A percentile compares a stretch with the other conserved stretches of the same genome.
Evolutionary conservation across 2,329 filamentous ascomycete genomes (phyloP).

Genomic region (Clarireedia hainanense): DNA sequence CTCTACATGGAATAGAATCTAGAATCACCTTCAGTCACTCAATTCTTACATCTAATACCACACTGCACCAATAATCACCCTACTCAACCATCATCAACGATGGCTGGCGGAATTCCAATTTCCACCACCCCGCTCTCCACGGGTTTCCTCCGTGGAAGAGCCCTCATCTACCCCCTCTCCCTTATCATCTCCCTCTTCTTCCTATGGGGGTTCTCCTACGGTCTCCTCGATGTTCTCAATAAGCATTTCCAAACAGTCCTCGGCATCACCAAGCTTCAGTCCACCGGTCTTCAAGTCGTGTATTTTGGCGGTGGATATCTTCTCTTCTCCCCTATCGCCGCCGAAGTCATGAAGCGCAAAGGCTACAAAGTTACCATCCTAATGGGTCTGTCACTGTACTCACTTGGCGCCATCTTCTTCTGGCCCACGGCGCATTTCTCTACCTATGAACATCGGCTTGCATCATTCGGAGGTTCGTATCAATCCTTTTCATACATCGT

Average conservation of each 20-base stretch:
- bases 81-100: constrained; percentile 19
- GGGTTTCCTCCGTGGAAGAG: constrained; percentile 32
- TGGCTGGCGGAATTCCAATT: constrained; percentile 36
- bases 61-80: neutral
- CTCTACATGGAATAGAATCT: too few relatives aligned
- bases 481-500: too few relatives aligned
- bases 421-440: constrained; percentile 64
- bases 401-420: constrained; percentile 49
- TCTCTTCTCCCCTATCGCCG: constrained; percentile 58
- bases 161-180: constrained; percentile 40
- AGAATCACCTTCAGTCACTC: too few relatives aligned
- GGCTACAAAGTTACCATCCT: constrained; percentile 77
- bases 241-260: constrained; percentile 55
- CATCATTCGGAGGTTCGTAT: constrained; percentile 57
- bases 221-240: constrained; percentile 75
- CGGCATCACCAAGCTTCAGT: constrained; percentile 53
- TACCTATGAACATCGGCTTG: constrained; percentile 40
- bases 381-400: constrained; percentile 65
- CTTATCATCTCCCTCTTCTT: constrained; percentile 73
- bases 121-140: constrained; percentile 31
- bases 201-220: constrained; percentile 84
- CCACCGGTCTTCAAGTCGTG: constrained; percentile 58
- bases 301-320: constrained; percentile 68
- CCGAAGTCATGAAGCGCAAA: constrained; percentile 62
- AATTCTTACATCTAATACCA: too few relatives aligned